Percentiles rank a stretch among this genome's conserved stretches.
Evolutionary conservation across 148 eudicot genomes (phyloP).

Genomic region (Beta vulgaris): DNA sequence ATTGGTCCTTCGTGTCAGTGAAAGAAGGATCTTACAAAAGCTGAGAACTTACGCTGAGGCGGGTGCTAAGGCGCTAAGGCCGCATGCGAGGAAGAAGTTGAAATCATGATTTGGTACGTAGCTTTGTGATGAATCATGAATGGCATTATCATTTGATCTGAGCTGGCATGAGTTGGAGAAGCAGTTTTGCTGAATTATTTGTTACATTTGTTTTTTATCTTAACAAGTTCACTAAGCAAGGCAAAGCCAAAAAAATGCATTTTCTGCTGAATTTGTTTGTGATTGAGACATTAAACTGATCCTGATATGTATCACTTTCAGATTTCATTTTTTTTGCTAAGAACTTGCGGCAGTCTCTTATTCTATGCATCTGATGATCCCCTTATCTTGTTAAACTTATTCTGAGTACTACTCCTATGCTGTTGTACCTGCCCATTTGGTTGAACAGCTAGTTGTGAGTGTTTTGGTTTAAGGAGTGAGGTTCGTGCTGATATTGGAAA

Average conservation of each 20-base stretch:
- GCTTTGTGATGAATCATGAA: background rate
- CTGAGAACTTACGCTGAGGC: constrained; percentile 44
- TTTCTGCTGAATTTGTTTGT: background rate
- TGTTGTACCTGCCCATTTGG: no score
- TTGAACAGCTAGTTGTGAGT: no score
- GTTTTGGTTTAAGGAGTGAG: no score
- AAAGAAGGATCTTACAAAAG: constrained; percentile 67
- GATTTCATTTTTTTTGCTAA: background rate
- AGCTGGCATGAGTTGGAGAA: background rate
- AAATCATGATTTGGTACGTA: constrained; percentile 11
- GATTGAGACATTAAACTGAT: background rate
- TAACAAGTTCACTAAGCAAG: background rate
- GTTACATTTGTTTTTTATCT: background rate
- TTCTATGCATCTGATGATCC: background rate
- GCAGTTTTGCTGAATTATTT: background rate
- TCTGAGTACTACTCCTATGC: no score
- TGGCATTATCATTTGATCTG: background rate
- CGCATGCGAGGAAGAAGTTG: constrained; percentile 19
- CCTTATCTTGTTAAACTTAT: background rate
- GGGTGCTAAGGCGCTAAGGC: background rate
- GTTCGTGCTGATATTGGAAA: no score
- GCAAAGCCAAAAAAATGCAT: background rate
- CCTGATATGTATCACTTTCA: background rate
- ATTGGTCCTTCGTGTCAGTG: constrained; percentile 63
- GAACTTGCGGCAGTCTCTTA: background rate